phyloP scores from a whole-genome alignment of 306 rosid genomes.

The Echinosophora koreensis region DNA sequence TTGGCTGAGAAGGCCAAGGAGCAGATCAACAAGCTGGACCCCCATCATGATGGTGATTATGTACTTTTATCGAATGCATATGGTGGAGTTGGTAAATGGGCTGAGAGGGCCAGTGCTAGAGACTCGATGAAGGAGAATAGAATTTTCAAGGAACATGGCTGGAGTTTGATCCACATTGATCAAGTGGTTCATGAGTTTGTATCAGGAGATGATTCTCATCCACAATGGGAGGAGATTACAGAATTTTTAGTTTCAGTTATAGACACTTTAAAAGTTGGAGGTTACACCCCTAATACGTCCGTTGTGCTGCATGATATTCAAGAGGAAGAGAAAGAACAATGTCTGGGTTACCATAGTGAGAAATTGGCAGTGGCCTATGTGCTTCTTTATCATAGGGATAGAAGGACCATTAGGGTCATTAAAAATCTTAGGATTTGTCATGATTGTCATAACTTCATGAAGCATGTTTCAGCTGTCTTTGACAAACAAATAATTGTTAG shows the following conservation, averaged over 20 bases:
- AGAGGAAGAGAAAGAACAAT: conserved; percentile 70
- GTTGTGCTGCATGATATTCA: conserved; percentile 64
- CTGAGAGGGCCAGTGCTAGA: conserved; percentile 57
- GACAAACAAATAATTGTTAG: conserved; percentile 54
- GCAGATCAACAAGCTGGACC: conserved; percentile 57
- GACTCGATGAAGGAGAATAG: conserved; percentile 60
- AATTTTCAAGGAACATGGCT: conserved; percentile 64
- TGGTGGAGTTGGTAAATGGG: conserved; percentile 70
- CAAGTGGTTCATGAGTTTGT: conserved; percentile 64
- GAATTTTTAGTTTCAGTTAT: conserved; percentile 53
- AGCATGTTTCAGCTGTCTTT: conserved; percentile 58
- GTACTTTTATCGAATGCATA: conserved; percentile 69
- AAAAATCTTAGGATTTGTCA: conserved; percentile 69
- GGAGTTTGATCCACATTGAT: conserved; percentile 59
- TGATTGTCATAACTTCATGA: conserved; percentile 76
- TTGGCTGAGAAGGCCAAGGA: conserved; percentile 66
- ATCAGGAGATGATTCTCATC: conserved; percentile 66
- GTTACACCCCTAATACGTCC: conserved; percentile 56
- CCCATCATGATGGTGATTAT: conserved; percentile 64
- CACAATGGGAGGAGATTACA: conserved; percentile 55
- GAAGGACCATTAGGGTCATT: conserved; percentile 60
- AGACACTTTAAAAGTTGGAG: conserved; percentile 51
- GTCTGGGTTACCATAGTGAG: conserved; percentile 68
- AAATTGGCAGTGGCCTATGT: conserved; percentile 69
- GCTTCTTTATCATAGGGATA: conserved; percentile 61